Evolutionary conservation across 225 moss, liverwort and hornwort genomes (phyloP).

Genomic region (Anthoceros angustus): DNA sequence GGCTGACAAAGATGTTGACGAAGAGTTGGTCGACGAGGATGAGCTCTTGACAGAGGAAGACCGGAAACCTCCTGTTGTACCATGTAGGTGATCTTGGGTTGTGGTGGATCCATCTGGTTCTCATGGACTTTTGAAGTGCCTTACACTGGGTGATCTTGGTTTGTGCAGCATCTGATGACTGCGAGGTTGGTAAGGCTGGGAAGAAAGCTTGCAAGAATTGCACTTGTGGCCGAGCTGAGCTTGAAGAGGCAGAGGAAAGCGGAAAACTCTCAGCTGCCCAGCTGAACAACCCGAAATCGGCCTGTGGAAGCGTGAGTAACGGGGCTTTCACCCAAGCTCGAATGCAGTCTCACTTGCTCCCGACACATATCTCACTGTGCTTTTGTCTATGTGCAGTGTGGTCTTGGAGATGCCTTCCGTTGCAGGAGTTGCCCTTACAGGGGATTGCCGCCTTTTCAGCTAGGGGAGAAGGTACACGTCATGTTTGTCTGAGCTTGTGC

Average conservation of each 20-base stretch:
- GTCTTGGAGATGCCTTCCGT: conserved; percentile 87
- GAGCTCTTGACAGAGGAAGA: conserved; percentile 43
- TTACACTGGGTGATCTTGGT: conserved; percentile 7
- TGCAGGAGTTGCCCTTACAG: conserved; percentile 86
- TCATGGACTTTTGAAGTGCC: conserved; percentile 6
- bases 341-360: not conserved
- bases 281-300: conserved; percentile 73
- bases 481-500: no score
- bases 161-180: conserved; percentile 58
- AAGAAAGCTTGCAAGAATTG: conserved; percentile 97
- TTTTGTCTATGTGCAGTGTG: conserved; percentile 23
- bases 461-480: conserved; percentile 43
- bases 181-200: conserved; percentile 48
- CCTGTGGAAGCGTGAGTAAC: conserved; percentile 75
- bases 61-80: conserved; percentile 19
- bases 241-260: conserved; percentile 49
- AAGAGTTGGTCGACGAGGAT: conserved; percentile 83
- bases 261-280: conserved; percentile 52
- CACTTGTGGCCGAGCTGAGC: conserved; percentile 81
- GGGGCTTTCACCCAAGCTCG: not conserved
- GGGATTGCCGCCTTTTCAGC: conserved; percentile 85
- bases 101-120: not conserved
- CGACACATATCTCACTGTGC: not conserved
- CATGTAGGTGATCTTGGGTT: not conserved
- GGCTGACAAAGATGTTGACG: conserved; percentile 25